These are phyloP conservation scores for Piedraia hortae DNA, from an alignment of 2,329 filamentous ascomycete species.

Conservation along the genomic window DNA sequence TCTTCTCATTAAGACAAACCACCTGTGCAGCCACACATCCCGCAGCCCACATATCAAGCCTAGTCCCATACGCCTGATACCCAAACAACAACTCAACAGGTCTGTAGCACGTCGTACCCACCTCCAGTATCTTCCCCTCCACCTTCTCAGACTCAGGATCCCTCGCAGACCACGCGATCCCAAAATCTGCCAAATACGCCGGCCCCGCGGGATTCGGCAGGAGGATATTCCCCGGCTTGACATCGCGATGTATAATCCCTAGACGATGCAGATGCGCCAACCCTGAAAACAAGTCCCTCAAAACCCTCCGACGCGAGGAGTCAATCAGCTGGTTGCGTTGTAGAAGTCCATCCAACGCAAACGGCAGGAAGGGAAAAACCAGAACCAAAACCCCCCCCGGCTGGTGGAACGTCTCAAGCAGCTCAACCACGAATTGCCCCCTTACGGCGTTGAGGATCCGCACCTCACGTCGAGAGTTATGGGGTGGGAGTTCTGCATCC, in stretches of 20 bases:
- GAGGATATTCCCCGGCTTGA: conserved; percentile 69
- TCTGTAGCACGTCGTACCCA: conserved; percentile 78
- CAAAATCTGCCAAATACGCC: conserved; percentile 69
- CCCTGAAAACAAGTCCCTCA: conserved; percentile 43
- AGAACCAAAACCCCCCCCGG: conserved; percentile 49
- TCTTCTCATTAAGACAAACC: conserved; percentile 24
- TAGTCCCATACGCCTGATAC: conserved; percentile 38
- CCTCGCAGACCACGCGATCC: conserved; percentile 55
- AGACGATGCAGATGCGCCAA: conserved; percentile 42
- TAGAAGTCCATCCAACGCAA: conserved; percentile 44
- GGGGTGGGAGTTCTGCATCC: conserved; percentile 45
- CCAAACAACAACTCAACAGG: conserved; percentile 80
- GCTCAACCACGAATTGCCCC: conserved; percentile 31
- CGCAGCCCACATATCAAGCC: conserved; percentile 70
- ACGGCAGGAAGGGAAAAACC: conserved; percentile 59
- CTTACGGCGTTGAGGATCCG: conserved; percentile 38
- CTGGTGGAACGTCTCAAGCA: conserved; percentile 43
- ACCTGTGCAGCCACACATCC: conserved; percentile 66
- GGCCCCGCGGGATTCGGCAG: conserved; percentile 26
- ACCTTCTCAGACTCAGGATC: conserved; percentile 30
- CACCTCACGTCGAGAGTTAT: conserved; percentile 56
- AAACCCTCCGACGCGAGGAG: conserved; percentile 17
- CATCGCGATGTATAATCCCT: conserved; percentile 70
- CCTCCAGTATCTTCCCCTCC: conserved; percentile 56
- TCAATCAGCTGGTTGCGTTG: conserved; percentile 10